Evolutionary conservation across 1,139 yeast species (phyloP).

Genomic region (Protomyces inouyei): DNA sequence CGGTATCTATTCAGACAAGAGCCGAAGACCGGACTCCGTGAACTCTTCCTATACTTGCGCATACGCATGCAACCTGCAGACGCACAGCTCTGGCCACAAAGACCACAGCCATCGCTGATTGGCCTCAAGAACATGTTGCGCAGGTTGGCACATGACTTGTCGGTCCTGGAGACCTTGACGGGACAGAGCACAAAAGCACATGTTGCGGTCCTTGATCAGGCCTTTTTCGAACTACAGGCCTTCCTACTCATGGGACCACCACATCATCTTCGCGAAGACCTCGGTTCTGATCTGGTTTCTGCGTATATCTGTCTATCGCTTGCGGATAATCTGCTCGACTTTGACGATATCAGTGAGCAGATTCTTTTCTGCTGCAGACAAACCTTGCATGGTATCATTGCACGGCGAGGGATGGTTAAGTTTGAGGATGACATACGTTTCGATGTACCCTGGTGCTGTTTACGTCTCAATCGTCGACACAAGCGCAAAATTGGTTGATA

Average conservation of each 20-base stretch:
- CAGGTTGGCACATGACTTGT: constrained; percentile 10
- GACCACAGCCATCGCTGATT: constrained; percentile 10
- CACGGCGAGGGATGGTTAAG: not conserved
- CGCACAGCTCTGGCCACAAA: constrained; percentile 15
- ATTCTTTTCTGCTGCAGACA: constrained; percentile 6
- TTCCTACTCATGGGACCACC: constrained; percentile 10
- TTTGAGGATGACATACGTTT: not conserved
- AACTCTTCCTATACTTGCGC: constrained; percentile 11
- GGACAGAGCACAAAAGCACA: not conserved
- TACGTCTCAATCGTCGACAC: not conserved
- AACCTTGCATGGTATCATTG: not conserved
- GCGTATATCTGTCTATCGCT: constrained; percentile 3
- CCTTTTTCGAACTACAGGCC: constrained; percentile 11
- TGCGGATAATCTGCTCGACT: constrained; percentile 1
- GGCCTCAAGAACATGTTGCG: constrained; percentile 17
- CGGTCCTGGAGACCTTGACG: constrained; percentile 2
- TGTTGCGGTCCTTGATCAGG: constrained; percentile 6
- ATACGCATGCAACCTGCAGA: constrained; percentile 2
- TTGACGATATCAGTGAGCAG: not conserved
- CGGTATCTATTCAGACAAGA: constrained; percentile 11
- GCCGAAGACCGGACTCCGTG: constrained; percentile 7
- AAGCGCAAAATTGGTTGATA: not conserved
- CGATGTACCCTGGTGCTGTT: not conserved
- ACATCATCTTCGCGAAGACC: constrained; percentile 1
- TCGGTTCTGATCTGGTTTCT: constrained; percentile 17